phyloP scores from a whole-genome alignment of 768 basidiomycete genomes.

The Agrocybe pediades region DNA sequence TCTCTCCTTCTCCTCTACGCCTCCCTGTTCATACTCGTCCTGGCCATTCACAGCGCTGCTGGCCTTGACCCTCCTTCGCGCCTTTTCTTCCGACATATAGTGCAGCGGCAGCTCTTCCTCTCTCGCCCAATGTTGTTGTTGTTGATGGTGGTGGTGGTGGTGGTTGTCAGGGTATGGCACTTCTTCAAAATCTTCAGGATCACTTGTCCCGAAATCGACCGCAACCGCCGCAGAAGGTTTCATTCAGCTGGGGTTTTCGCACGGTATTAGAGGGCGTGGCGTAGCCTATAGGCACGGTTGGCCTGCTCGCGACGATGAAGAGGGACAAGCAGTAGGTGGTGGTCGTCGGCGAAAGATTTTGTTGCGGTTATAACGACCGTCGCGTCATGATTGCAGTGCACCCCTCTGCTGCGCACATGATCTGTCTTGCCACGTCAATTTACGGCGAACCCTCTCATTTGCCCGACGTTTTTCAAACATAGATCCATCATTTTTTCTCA shows the following conservation, averaged over 20 bases:
- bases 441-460: slow-evolving; percentile 10
- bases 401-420: slow-evolving; percentile 27
- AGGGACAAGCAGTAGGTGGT: slow-evolving; percentile 1
- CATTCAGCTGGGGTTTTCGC: slow-evolving; percentile 30
- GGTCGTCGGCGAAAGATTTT: slow-evolving; percentile 3
- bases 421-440: slow-evolving; percentile 35
- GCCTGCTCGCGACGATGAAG: slow-evolving; percentile 14
- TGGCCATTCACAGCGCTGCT: slow-evolving; percentile 15
- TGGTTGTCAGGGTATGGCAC: slow-evolving; percentile 55
- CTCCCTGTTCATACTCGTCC: slow-evolving; percentile 15
- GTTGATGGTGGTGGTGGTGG: slow-evolving; percentile 25
- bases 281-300: slow-evolving; percentile 13
- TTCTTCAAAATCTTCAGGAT: slow-evolving; percentile 71
- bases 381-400: background rate
- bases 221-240: slow-evolving; percentile 66
- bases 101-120: slow-evolving; percentile 52
- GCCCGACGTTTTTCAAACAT: background rate
- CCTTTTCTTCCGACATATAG: slow-evolving; percentile 69
- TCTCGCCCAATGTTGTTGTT: too few relatives aligned
- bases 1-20: slow-evolving; percentile 26
- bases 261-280: too few relatives aligned
- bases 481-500: slow-evolving; percentile 2
- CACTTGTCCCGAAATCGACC: slow-evolving; percentile 67
- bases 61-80: slow-evolving; percentile 45
- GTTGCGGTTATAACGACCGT: background rate